Evolutionary conservation across 805 yeast species (phyloP).

Genomic region (Metschnikowia anglica): DNA sequence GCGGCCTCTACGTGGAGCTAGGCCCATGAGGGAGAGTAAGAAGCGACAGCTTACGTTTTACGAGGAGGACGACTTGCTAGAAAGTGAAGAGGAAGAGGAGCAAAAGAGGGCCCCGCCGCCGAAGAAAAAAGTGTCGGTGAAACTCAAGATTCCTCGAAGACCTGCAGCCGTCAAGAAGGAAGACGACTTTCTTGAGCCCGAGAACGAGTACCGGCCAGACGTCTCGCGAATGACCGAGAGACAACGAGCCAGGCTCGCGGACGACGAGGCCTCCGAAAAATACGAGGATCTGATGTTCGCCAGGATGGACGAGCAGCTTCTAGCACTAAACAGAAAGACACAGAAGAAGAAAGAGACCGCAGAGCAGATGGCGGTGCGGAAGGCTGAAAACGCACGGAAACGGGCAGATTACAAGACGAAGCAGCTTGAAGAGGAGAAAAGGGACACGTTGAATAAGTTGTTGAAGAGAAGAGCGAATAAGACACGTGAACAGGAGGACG

Average conservation of each 20-base stretch:
- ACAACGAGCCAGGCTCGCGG: conserved; percentile 50
- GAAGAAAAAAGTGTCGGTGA: conserved; percentile 18
- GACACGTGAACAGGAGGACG: conserved; percentile 46
- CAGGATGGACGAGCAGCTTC: conserved; percentile 29
- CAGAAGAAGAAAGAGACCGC: conserved; percentile 65
- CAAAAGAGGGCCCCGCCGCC: conserved; percentile 20
- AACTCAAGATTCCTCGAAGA: conserved; percentile 16
- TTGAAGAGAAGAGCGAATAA: conserved; percentile 81
- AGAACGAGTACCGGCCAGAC: conserved; percentile 48
- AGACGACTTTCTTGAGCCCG: conserved; percentile 37
- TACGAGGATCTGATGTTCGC: conserved; percentile 26
- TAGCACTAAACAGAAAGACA: conserved; percentile 34
- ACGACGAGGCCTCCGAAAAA: conserved; percentile 22
- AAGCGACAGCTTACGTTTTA: conserved; percentile 40
- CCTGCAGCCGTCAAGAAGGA: conserved; percentile 9
- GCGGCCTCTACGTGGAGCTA: conserved; percentile 13
- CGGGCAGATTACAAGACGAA: conserved; percentile 81
- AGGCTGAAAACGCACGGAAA: conserved; percentile 86
- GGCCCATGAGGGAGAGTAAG: conserved; percentile 27
- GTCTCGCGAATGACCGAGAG: conserved; percentile 54
- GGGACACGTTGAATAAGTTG: conserved; percentile 84
- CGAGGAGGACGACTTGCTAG: conserved; percentile 37
- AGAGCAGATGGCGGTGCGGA: conserved; percentile 76
- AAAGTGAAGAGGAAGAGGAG: conserved; percentile 31
- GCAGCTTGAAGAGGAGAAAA: conserved; percentile 86